phyloP scores from a whole-genome alignment of 1,139 yeast genomes.

The Yamadazyma conglobata region DNA sequence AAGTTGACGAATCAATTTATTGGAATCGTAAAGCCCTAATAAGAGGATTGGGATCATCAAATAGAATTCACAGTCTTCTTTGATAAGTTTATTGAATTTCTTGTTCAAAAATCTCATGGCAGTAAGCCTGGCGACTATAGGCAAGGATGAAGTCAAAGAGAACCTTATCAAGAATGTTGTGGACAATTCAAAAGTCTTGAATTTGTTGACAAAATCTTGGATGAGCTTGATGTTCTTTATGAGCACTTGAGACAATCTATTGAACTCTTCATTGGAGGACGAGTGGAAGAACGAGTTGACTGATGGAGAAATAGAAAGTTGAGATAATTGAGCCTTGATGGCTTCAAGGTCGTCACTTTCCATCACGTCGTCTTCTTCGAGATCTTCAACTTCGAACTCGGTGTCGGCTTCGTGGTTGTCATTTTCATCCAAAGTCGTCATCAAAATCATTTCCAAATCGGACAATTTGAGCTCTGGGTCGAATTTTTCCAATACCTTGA shows the following conservation, averaged over 20 bases:
- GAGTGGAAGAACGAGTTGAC: conserved; percentile 36
- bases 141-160: conserved; percentile 54
- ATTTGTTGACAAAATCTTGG: conserved; percentile 3
- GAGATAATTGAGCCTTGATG: conserved; percentile 6
- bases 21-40: conserved; percentile 32
- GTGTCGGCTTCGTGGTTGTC: conserved; percentile 18
- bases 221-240: conserved; percentile 20
- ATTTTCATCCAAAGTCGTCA: conserved; percentile 49
- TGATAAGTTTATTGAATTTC: conserved; percentile 25
- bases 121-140: conserved; percentile 50
- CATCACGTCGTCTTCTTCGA: conserved; percentile 9
- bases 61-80: conserved; percentile 23
- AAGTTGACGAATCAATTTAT: conserved; percentile 26
- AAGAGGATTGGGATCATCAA: conserved; percentile 36
- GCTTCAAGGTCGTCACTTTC: conserved; percentile 7
- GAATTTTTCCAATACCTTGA: conserved; percentile 32
- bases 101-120: conserved; percentile 35
- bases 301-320: conserved; percentile 2
- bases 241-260: conserved; percentile 37
- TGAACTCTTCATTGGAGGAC: conserved; percentile 42
- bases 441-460: conserved; percentile 65
- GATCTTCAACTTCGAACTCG: conserved; percentile 16
- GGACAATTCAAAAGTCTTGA: conserved; percentile 28
- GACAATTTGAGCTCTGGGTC: conserved; percentile 36
- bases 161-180: conserved; percentile 59